A percentile compares a stretch with the other conserved stretches of the same genome.
These are phyloP conservation scores for Calocybe cyanea DNA, from an alignment of 768 basidiomycete genomes.

Conservation along the genomic window DNA sequence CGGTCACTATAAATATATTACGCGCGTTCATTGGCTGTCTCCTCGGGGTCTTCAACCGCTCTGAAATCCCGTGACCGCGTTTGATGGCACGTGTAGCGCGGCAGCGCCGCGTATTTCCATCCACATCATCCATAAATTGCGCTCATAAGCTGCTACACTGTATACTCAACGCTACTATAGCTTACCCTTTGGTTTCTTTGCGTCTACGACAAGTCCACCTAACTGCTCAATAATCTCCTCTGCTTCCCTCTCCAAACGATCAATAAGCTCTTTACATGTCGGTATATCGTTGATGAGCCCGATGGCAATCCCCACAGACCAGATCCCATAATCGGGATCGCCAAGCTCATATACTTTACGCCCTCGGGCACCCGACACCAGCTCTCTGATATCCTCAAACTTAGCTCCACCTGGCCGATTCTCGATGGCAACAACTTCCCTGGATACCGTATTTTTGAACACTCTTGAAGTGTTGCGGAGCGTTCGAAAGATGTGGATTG, in stretches of 20 bases:
- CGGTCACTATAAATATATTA: constrained; percentile 11
- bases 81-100: too few species aligned
- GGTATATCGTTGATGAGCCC: constrained; percentile 84
- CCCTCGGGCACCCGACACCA: constrained; percentile 71
- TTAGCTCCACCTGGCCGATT: constrained; percentile 77
- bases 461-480: constrained; percentile 82
- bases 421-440: constrained; percentile 85
- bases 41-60: constrained; percentile 25
- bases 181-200: constrained; percentile 39
- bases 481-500: constrained; percentile 87
- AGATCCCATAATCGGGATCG: constrained; percentile 85
- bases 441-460: constrained; percentile 78
- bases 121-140: too few species aligned
- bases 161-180: constrained; percentile 24
- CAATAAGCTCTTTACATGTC: constrained; percentile 69
- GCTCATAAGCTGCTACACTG: too few species aligned
- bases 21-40: constrained; percentile 17
- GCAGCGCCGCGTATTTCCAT: too few species aligned
- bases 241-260: constrained; percentile 69
- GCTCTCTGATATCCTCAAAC: constrained; percentile 79
- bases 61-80: constrained; percentile 24
- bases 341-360: constrained; percentile 77
- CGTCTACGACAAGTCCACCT: constrained; percentile 24
- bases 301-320: constrained; percentile 64
- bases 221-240: constrained; percentile 60